Evolutionary conservation across 176 grass and related monocot genomes (phyloP), one percentile per base, ranked within the genome.

Genomic region (Pontederia paniculata): DNA sequence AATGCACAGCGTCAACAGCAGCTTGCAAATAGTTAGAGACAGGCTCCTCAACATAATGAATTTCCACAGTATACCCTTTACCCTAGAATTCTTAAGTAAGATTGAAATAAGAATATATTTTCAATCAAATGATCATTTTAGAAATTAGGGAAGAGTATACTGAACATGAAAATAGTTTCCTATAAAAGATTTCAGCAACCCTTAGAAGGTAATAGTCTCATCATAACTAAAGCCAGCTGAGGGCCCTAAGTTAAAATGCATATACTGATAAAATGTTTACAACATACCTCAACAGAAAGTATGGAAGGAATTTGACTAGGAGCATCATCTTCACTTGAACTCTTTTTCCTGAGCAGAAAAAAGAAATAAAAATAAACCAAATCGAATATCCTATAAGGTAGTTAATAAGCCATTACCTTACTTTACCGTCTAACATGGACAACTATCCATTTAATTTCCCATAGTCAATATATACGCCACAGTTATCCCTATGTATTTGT

Each of bases 251-350:
- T 37, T 37, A 37, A 37, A 37, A 37, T 37, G 28, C 28, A 37
- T 37, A 37, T 37, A 37, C 28, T 37, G 28, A 37, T 37, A 66
- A 17, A 18, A 62, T 48, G 16, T 16, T 41, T 17, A 64, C 10
- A 60, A 73, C 73, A 70, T 84, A 97, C 91, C 83, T 97, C 91
- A 71, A 90, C 91, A 74, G 91, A 97, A 81, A 97, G 79, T 74
- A 87, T 87, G 76, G 83, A 82, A 68, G 91, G 91, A 72, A 78
- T 72, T 61, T 69, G 77, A 49, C 70, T 84, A 11, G 83, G 91
- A 37, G 71, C 67, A 72, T 20, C 10, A 77, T 83, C 86, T 73
- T 67, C 74, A 76, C 74, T 55, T 23, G 76, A 44, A 71, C 65
- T 84, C 48, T 79, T 89, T 53, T 70, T 69, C 73, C 91, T 96